Conservation (phyloP, 2,329 filamentous ascomycete species). For the Truncatella angustata region DNA sequence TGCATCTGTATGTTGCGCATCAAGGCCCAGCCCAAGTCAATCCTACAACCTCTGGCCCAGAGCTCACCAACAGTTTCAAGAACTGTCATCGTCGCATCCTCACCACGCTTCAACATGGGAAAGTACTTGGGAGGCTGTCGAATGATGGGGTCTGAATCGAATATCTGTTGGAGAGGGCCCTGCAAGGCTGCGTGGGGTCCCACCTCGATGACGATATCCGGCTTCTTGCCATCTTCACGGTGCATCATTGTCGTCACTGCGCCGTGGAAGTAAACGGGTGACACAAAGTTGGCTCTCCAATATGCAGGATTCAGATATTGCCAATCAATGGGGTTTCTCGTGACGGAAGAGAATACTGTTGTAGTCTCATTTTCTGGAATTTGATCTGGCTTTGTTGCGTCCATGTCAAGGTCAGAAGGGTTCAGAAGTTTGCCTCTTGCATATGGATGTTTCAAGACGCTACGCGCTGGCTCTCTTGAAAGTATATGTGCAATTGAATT, state of each 20-base stretch:
- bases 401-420: neutral
- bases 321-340: conserved; percentile 15
- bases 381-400: neutral
- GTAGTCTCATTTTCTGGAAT: conserved; percentile 6
- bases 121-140: conserved; percentile 14
- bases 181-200: conserved; percentile 22
- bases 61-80: conserved; percentile 18
- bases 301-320: conserved; percentile 18
- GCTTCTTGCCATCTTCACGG: conserved; percentile 10
- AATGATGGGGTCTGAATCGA: conserved; percentile 16
- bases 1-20: conserved; percentile 16
- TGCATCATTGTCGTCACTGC: conserved; percentile 17
- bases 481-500: conserved; percentile 18
- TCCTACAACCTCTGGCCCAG: conserved; percentile 16
- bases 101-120: conserved; percentile 17
- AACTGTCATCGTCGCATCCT: conserved; percentile 15
- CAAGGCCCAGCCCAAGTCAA: conserved; percentile 19
- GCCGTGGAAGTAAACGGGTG: conserved; percentile 20
- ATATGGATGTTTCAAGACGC: conserved; percentile 14
- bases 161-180: conserved; percentile 22
- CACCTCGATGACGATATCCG: conserved; percentile 20
- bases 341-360: conserved; percentile 23
- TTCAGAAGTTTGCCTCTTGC: conserved; percentile 9
- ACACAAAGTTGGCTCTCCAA: conserved; percentile 23
- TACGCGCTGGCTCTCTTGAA: conserved; percentile 13